Conservation (phyloP, 495 filamentous ascomycete genomes). For the Hypoxylon intermedium region DNA sequence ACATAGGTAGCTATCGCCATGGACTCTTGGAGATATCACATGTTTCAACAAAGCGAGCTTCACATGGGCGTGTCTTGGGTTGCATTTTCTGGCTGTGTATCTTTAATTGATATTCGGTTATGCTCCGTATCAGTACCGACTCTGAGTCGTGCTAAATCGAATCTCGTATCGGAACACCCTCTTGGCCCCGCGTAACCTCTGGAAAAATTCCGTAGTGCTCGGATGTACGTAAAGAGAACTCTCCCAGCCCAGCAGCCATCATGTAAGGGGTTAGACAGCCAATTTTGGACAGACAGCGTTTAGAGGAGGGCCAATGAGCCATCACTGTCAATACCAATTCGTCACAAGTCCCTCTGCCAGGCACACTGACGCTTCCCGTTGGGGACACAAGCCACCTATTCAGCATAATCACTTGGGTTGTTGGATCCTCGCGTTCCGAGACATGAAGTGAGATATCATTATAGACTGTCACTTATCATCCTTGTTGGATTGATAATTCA, state of each 20-base stretch:
- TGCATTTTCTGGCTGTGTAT: constrained; percentile 28
- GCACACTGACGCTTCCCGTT: constrained; percentile 16
- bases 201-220: background rate
- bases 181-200: constrained; percentile 7
- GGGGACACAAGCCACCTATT: constrained; percentile 20
- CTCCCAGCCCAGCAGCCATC: background rate
- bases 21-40: constrained; percentile 17
- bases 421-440: constrained; percentile 29
- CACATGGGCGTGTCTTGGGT: constrained; percentile 18
- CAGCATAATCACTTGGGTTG: constrained; percentile 25
- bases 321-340: constrained; percentile 3
- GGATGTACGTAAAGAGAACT: constrained; percentile 9
- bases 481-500: constrained; percentile 10
- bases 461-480: constrained; percentile 34
- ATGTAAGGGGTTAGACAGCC: constrained; percentile 24
- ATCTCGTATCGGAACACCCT: constrained; percentile 18
- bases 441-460: constrained; percentile 39
- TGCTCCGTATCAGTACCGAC: constrained; percentile 2
- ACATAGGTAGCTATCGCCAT: no score
- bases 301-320: constrained; percentile 29
- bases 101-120: constrained; percentile 20
- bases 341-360: constrained; percentile 31
- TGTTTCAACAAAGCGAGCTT: constrained; percentile 8
- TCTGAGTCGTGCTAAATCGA: constrained; percentile 3
- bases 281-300: constrained; percentile 18